These are phyloP conservation scores for Penicillium sumatraense DNA, from an alignment of 2,329 filamentous ascomycete species.

Conservation along the genomic window DNA sequence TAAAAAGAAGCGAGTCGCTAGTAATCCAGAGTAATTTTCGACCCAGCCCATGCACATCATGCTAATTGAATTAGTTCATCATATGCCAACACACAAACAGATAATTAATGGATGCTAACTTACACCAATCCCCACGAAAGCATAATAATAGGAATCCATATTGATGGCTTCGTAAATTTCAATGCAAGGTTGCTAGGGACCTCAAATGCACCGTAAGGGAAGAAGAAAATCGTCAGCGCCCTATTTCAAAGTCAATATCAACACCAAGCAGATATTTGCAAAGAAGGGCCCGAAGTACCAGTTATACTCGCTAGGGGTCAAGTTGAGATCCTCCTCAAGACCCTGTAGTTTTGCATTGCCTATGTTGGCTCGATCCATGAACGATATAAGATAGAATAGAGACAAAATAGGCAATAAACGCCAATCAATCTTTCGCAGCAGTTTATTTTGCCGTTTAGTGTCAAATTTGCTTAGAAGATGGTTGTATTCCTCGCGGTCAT, in stretches of 20 bases:
- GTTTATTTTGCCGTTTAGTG: not conserved
- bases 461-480: not conserved
- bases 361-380: not conserved
- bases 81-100: not conserved
- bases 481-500: not conserved
- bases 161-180: not conserved
- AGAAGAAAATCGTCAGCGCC: not conserved
- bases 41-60: constrained; percentile 4
- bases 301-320: not conserved
- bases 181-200: not conserved
- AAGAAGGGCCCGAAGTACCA: not conserved
- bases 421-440: constrained; percentile 1
- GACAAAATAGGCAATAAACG: not conserved
- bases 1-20: not conserved
- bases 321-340: not conserved
- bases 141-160: constrained; percentile 1
- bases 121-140: not conserved
- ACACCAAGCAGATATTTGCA: not conserved
- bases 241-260: not conserved
- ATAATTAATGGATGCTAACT: not conserved
- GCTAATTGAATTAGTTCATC: not conserved
- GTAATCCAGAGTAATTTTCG: not conserved
- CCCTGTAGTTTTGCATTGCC: not conserved
- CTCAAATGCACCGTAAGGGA: not conserved
- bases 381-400: not conserved